phyloP scores from a whole-genome alignment of 768 basidiomycete genomes.

The Fomitopsis serialis region DNA sequence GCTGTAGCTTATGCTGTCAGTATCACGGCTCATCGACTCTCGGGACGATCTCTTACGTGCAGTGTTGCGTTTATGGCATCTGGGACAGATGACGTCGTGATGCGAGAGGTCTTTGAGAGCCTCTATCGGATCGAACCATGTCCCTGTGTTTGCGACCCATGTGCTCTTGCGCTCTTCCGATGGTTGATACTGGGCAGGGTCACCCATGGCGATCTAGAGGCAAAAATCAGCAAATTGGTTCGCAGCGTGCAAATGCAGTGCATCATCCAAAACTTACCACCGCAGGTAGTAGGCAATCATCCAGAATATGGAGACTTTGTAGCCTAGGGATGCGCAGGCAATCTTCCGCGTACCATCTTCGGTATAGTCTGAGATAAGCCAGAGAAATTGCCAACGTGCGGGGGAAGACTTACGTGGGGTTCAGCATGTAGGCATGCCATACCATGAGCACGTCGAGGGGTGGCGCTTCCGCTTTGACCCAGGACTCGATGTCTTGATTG shows the following conservation, averaged over 20 bases:
- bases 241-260: too few species aligned
- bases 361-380: not conserved
- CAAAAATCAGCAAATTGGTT: not conserved
- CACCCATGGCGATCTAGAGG: slow-evolving; percentile 15
- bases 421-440: slow-evolving; percentile 37
- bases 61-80: slow-evolving; percentile 24
- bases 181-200: slow-evolving; percentile 13
- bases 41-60: slow-evolving; percentile 23
- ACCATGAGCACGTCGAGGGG: slow-evolving; percentile 39
- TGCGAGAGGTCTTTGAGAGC: slow-evolving; percentile 20
- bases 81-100: slow-evolving; percentile 30
- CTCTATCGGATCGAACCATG: slow-evolving; percentile 30
- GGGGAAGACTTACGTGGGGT: slow-evolving; percentile 25
- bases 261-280: slow-evolving; percentile 7
- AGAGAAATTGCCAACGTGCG: not conserved
- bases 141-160: slow-evolving; percentile 17
- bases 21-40: not conserved
- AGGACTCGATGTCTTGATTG: slow-evolving; percentile 21
- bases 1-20: slow-evolving; percentile 23
- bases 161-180: slow-evolving; percentile 1
- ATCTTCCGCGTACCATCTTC: slow-evolving; percentile 22
- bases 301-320: slow-evolving; percentile 1
- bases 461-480: slow-evolving; percentile 23
- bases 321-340: slow-evolving; percentile 8
- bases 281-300: slow-evolving; percentile 3